Evolutionary conservation across 2,329 filamentous ascomycete species (phyloP).

Genomic region (Aspergillus transmontanensis): DNA sequence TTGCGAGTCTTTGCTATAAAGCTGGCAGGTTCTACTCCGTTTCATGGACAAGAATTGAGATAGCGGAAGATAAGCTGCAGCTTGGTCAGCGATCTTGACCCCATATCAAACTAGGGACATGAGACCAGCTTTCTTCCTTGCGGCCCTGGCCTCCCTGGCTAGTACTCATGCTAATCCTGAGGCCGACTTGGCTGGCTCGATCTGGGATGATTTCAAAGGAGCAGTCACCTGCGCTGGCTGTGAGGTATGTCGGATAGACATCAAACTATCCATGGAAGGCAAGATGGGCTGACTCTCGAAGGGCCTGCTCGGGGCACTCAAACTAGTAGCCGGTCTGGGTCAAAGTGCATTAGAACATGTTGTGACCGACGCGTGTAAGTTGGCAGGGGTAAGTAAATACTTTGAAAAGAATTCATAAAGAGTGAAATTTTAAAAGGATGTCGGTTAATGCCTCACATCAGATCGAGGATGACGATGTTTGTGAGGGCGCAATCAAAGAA

Average conservation of each 20-base stretch:
- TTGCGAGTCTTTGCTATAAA: background rate
- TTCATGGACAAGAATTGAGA: background rate
- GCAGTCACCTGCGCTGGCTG: constrained; percentile 36
- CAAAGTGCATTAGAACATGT: constrained; percentile 45
- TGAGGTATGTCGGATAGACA: constrained; percentile 15
- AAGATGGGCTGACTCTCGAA: background rate
- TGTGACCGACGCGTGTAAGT: constrained; percentile 40
- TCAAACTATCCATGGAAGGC: background rate
- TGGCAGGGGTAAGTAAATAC: constrained; percentile 33
- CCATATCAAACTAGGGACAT: constrained; percentile 3
- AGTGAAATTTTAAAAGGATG: background rate
- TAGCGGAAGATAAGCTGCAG: background rate
- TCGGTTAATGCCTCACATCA: constrained; percentile 23
- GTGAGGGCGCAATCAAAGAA: constrained; percentile 53
- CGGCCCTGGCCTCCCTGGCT: constrained; percentile 9
- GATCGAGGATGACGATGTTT: constrained; percentile 59
- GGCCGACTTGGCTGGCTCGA: constrained; percentile 12
- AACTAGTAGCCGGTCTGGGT: constrained; percentile 48
- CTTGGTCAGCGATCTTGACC: background rate
- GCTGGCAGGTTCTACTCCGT: background rate
- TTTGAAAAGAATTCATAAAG: background rate
- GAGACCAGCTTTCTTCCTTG: constrained; percentile 18
- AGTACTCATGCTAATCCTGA: constrained; percentile 13
- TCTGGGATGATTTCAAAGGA: constrained; percentile 35
- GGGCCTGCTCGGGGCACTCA: constrained; percentile 46